These are phyloP conservation scores for Elsinoe ampelina DNA, from an alignment of 2,329 filamentous ascomycete genomes.

Conservation along the genomic window DNA sequence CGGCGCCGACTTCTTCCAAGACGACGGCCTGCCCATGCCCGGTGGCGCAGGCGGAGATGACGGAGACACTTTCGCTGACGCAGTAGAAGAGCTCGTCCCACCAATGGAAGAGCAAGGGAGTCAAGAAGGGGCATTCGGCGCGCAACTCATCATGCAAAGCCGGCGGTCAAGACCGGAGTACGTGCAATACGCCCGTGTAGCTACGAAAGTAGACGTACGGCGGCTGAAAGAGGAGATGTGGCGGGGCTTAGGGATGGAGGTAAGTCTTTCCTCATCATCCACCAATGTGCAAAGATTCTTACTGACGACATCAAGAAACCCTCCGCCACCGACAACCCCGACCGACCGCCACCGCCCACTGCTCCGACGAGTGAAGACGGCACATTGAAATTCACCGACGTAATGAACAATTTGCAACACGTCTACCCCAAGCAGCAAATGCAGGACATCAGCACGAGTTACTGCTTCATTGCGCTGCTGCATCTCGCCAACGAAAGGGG, in stretches of 20 bases:
- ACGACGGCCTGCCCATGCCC: constrained; percentile 64
- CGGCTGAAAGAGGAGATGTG: constrained; percentile 57
- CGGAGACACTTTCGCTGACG: constrained; percentile 68
- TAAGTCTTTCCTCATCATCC: not conserved
- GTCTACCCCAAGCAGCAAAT: constrained; percentile 82
- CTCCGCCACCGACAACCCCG: not conserved
- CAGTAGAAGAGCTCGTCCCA: constrained; percentile 68
- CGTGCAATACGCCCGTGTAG: constrained; percentile 55
- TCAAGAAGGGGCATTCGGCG: constrained; percentile 49
- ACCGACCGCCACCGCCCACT: constrained; percentile 22
- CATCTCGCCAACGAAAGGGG: constrained; percentile 93
- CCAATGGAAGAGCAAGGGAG: constrained; percentile 44
- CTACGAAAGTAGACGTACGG: constrained; percentile 58
- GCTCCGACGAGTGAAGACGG: constrained; percentile 38
- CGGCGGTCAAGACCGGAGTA: constrained; percentile 54
- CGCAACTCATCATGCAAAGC: constrained; percentile 53
- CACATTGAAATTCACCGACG: constrained; percentile 72
- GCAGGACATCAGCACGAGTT: constrained; percentile 88
- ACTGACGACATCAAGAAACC: not conserved
- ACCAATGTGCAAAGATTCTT: not conserved
- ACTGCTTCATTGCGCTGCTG: constrained; percentile 85
- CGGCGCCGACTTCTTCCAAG: constrained; percentile 95
- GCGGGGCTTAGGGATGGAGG: constrained; percentile 49
- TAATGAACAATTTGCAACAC: constrained; percentile 79
- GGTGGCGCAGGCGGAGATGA: constrained; percentile 58